Evolutionary conservation across 441 rosid genomes (phyloP).

Genomic region (Croton laevigatus): DNA sequence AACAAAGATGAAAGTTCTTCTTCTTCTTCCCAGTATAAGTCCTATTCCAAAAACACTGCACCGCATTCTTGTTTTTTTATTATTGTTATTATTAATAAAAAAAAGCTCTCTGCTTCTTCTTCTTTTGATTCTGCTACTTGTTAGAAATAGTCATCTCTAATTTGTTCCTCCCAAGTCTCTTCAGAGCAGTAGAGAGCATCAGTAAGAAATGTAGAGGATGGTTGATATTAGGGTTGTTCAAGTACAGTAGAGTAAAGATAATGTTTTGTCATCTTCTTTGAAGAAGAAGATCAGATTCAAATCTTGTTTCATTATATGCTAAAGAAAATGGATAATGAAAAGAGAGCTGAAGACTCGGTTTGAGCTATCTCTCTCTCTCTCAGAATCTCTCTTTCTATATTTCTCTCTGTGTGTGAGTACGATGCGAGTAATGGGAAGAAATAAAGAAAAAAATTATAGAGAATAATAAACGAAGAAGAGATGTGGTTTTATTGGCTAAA

Average conservation of each 20-base stretch:
- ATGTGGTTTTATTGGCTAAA: conserved; percentile 25
- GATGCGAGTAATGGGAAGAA: neutral
- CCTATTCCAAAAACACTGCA: conserved; percentile 35
- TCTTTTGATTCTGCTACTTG: conserved; percentile 16
- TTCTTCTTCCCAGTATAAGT: conserved; percentile 48
- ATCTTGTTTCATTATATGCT: conserved; percentile 39
- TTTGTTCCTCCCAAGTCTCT: conserved; percentile 36
- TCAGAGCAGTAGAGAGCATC: conserved; percentile 58
- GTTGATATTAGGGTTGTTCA: conserved; percentile 10
- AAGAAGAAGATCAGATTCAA: conserved; percentile 38
- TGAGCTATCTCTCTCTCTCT: conserved; percentile 33
- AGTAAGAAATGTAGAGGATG: conserved; percentile 26
- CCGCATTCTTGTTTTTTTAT: conserved; percentile 10
- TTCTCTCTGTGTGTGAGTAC: no score
- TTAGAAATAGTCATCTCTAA: conserved; percentile 12
- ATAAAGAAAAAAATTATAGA: neutral
- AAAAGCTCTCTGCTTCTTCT: conserved; percentile 7
- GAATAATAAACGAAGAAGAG: neutral
- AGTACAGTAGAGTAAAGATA: conserved; percentile 9
- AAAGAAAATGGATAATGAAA: conserved; percentile 14
- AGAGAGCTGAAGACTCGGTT: conserved; percentile 23
- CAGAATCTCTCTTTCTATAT: conserved; percentile 12
- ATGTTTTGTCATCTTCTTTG: conserved; percentile 42
- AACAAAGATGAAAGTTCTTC: conserved; percentile 48
- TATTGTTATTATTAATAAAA: neutral